These are phyloP conservation scores for Dactylellina haptotyla DNA, from an alignment of 2,329 filamentous ascomycete genomes.

Conservation along the genomic window DNA sequence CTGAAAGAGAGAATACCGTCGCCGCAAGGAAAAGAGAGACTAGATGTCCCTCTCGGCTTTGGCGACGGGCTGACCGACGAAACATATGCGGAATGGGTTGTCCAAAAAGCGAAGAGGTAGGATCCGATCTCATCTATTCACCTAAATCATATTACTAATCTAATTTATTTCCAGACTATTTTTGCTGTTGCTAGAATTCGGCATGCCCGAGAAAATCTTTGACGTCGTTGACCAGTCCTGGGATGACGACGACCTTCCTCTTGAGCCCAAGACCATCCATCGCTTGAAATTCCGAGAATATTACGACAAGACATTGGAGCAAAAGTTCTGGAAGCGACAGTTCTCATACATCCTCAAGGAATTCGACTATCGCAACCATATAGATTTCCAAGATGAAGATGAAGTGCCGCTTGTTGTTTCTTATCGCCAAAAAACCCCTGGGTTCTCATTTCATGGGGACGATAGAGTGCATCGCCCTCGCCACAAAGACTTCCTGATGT, in stretches of 20 bases:
- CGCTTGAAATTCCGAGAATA: conserved; percentile 70
- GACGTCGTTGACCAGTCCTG: conserved; percentile 77
- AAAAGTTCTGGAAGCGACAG: conserved; percentile 75
- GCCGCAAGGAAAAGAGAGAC: conserved; percentile 66
- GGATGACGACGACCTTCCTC: conserved; percentile 78
- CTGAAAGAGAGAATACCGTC: conserved; percentile 73
- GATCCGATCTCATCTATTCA: background rate
- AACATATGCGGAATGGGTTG: conserved; percentile 81
- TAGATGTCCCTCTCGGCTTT: conserved; percentile 73
- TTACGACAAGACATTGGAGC: conserved; percentile 72
- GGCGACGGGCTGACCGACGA: conserved; percentile 75
- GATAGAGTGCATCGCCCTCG: conserved; percentile 73
- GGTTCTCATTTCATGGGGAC: conserved; percentile 59
- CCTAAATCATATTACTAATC: conserved; percentile 58
- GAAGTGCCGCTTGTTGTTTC: conserved; percentile 73
- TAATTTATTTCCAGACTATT: conserved; percentile 65
- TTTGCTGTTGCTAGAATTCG: conserved; percentile 74
- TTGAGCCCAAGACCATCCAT: conserved; percentile 72
- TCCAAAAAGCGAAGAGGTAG: conserved; percentile 69
- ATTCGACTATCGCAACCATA: conserved; percentile 69
- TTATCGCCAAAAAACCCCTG: conserved; percentile 61
- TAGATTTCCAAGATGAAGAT: conserved; percentile 73
- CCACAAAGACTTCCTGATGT: conserved; percentile 68
- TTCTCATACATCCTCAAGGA: conserved; percentile 75
- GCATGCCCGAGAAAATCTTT: conserved; percentile 77